Conservation (phyloP, 208 protist species). For the Histomonas meleagridis region DNA sequence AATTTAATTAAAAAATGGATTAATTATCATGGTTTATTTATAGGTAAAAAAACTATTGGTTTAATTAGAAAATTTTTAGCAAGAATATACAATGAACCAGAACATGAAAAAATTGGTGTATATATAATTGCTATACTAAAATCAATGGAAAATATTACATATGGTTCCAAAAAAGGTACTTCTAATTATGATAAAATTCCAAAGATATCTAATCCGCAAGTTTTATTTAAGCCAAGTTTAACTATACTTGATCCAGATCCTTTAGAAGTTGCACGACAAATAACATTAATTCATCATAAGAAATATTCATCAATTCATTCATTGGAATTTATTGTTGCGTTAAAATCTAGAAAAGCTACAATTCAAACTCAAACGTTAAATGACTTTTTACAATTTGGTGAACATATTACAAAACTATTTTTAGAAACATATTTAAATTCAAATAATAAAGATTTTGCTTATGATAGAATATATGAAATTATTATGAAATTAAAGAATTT, state of each 20-base stretch:
- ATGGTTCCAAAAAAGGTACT: background rate
- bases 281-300: background rate
- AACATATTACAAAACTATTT: background rate
- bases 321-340: background rate
- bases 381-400: background rate
- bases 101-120: background rate
- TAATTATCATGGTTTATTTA: background rate
- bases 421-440: background rate
- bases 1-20: conserved; percentile 31
- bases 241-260: background rate
- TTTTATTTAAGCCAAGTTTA: background rate
- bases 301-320: background rate
- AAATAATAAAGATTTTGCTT: background rate
- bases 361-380: background rate
- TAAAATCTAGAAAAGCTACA: too few species aligned
- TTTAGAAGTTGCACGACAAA: background rate
- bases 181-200: background rate
- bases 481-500: background rate
- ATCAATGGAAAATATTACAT: background rate
- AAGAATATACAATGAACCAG: background rate
- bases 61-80: background rate
- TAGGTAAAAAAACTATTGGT: background rate
- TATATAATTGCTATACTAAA: background rate
- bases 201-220: background rate
- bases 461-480: background rate